Base-by-base conservation (phyloP, 2,329 filamentous ascomycete species). In the Fusarium domesticum region DNA sequence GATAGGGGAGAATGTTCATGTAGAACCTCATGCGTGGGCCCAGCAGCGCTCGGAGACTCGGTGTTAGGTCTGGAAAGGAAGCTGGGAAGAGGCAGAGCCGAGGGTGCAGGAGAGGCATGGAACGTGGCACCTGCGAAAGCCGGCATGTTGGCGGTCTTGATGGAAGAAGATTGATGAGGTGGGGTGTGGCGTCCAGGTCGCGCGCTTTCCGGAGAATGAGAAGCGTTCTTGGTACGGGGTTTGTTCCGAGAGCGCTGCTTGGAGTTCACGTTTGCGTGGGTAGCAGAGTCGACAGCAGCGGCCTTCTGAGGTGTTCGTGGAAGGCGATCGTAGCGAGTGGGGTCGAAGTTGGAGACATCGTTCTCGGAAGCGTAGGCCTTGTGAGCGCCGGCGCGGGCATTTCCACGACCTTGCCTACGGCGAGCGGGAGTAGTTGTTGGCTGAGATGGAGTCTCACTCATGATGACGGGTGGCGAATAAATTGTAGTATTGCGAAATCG, bases 91-190 rank as follows among this genome's bases (percentile, higher is more conserved):
- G 93, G 93, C 23, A 98, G 75, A 18, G 89, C 84, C 7, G 90
- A 95, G 1, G 93, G 87, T 2, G 91, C 92, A 16, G 93, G 93
- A 7, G 93, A 97, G 32, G 90, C 88, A 67, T 96, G 91, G 66
- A 97, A 98, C 5, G 90, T 95, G 25, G 92, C 87, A 12, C 92
- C 93, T 31, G 93, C 93, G 69, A 96, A 98, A 35, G 85, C 83
- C 47, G 81, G 74, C 37, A 69, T 69, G 20, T 67, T 67, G 37
- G 67, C 66, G 35, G 75, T 67, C 60, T 75, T 76, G 52, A 71
- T 63, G 20, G 68, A 64, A 7, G 63, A 61, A 14, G 69, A 70
- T 39, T 74, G 70, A 10, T 63, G 59, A 15, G 67, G 66, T 17
- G 60, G 68, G 15, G 75, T 80, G 37, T 69, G 69, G 17, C 70